Percentiles rank a stretch among this genome's conserved stretches.
Evolutionary conservation across 2,329 filamentous ascomycete genomes (phyloP).

Genomic region (Penicillium vulpinum): DNA sequence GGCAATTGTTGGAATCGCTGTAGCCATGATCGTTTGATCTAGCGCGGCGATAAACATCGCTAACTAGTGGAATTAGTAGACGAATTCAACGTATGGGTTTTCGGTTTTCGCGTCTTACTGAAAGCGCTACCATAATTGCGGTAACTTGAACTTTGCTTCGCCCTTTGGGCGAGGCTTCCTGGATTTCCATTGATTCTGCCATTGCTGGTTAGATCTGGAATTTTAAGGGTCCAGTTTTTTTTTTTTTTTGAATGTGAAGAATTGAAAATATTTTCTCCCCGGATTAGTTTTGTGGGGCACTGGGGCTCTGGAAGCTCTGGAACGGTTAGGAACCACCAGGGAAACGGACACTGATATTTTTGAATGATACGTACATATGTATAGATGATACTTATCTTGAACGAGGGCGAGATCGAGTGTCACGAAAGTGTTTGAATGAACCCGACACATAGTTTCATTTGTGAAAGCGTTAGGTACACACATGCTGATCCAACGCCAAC

Average conservation of each 20-base stretch:
- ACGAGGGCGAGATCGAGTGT: no score
- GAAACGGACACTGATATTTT: background rate
- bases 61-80: constrained; percentile 19
- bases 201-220: background rate
- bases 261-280: background rate
- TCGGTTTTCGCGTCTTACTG: constrained; percentile 20
- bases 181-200: constrained; percentile 14
- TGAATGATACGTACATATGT: no score
- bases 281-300: background rate
- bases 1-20: constrained; percentile 61
- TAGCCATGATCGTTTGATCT: constrained; percentile 59
- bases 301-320: background rate
- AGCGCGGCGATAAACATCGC: constrained; percentile 39
- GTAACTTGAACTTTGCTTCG: constrained; percentile 26
- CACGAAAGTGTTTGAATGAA: background rate
- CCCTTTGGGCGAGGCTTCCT: constrained; percentile 9
- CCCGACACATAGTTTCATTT: background rate
- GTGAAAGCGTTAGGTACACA: background rate
- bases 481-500: background rate
- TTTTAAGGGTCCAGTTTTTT: background rate
- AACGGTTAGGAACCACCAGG: background rate
- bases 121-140: constrained; percentile 30
- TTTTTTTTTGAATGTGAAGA: background rate
- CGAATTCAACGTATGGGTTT: background rate
- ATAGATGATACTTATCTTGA: background rate